A percentile compares a stretch with the other conserved stretches of the same genome.
Conservation (phyloP, 2,329 filamentous ascomycete species). For the Stagonosporopsis rhizophila region DNA sequence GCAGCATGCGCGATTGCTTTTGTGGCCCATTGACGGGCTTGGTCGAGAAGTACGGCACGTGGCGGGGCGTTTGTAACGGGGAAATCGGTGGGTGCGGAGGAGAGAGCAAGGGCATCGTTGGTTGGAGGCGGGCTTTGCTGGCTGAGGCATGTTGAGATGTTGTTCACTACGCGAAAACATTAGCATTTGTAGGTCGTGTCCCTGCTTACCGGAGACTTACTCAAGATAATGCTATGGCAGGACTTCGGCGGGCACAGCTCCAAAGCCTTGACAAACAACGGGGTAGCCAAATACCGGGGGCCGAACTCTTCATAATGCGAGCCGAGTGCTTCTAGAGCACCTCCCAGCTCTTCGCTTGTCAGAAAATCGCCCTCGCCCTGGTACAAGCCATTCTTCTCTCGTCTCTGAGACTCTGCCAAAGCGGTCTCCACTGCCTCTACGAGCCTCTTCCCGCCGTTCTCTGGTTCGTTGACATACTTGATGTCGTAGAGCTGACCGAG, state of each 20-base stretch:
- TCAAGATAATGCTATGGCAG: slow-evolving; percentile 83
- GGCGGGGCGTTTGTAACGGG: slow-evolving; percentile 55
- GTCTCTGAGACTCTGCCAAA: slow-evolving; percentile 74
- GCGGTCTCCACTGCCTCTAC: slow-evolving; percentile 83
- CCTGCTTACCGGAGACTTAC: slow-evolving; percentile 53
- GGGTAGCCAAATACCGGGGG: slow-evolving; percentile 81
- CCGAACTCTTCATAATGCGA: slow-evolving; percentile 76
- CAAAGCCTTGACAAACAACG: slow-evolving; percentile 85
- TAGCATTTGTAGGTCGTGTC: slow-evolving; percentile 12
- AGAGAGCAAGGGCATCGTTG: slow-evolving; percentile 31
- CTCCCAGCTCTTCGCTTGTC: slow-evolving; percentile 74
- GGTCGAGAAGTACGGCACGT: slow-evolving; percentile 68
- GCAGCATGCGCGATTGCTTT: slow-evolving; percentile 75
- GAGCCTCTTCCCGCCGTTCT: slow-evolving; percentile 76
- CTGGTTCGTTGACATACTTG: slow-evolving; percentile 74
- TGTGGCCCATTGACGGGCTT: slow-evolving; percentile 78
- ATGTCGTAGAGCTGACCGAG: slow-evolving; percentile 83
- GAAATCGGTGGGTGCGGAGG: slow-evolving; percentile 46
- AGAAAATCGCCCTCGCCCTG: slow-evolving; percentile 76
- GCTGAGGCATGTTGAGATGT: slow-evolving; percentile 75
- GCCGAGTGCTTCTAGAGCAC: slow-evolving; percentile 76
- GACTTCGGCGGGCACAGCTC: slow-evolving; percentile 67
- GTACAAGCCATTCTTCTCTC: slow-evolving; percentile 71
- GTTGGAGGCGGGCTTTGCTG: slow-evolving; percentile 62
- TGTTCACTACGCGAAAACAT: slow-evolving; percentile 68